These are phyloP conservation scores for Erythrophleum fordii DNA, from an alignment of 306 rosid species.

Conservation along the genomic window DNA sequence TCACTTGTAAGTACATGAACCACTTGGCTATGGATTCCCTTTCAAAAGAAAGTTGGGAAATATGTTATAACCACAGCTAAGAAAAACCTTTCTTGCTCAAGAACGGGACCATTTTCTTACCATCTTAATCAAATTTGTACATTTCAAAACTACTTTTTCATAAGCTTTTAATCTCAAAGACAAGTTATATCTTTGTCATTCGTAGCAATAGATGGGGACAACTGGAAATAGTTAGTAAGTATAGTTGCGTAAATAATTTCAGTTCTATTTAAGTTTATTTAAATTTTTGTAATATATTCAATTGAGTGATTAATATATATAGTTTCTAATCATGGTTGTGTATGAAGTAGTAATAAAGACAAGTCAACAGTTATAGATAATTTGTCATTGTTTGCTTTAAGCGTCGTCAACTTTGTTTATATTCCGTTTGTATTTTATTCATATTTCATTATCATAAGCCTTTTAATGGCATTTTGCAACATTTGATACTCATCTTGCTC, in stretches of 20 bases:
- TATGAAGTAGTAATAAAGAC: too few relatives aligned
- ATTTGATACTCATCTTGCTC: too few relatives aligned
- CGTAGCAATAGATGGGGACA: conserved; percentile 30
- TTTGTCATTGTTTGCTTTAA: too few relatives aligned
- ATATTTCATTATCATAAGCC: too few relatives aligned
- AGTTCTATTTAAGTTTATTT: too few relatives aligned
- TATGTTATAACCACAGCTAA: not conserved
- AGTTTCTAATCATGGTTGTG: too few relatives aligned
- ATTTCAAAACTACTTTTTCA: not conserved
- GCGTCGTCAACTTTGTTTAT: too few relatives aligned
- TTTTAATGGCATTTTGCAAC: too few relatives aligned
- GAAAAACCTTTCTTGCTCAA: conserved; percentile 20
- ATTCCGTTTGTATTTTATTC: too few relatives aligned
- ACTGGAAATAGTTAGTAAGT: not conserved
- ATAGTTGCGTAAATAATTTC: not conserved
- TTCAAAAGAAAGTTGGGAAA: conserved; percentile 23
- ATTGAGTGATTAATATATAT: too few relatives aligned
- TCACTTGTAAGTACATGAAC: conserved; percentile 4
- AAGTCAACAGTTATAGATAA: too few relatives aligned
- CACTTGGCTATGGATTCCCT: not conserved
- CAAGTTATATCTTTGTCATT: not conserved
- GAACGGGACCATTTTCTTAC: conserved; percentile 16
- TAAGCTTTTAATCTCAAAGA: not conserved
- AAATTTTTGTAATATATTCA: too few relatives aligned
- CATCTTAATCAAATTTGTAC: conserved; percentile 29